Evolutionary conservation across 371 early-diverging fungal species (phyloP).

Genomic region (Rhizomucor pusillus): DNA sequence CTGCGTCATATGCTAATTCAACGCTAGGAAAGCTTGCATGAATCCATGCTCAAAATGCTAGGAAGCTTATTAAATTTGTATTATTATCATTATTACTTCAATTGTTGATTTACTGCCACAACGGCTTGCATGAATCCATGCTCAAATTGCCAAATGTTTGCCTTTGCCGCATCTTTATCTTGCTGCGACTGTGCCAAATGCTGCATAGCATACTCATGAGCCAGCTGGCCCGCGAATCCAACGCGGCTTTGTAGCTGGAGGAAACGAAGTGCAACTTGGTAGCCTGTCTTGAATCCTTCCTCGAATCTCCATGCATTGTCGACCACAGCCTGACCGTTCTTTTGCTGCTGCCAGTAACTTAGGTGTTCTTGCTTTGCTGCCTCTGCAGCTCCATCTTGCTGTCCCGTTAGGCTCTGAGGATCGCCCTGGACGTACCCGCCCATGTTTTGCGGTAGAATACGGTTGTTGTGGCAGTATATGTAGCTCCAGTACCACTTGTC

Average conservation of each 20-base stretch:
- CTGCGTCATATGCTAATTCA: too few species aligned
- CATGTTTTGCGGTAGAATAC: slow-evolving; percentile 6
- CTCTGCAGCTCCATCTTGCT: neutral
- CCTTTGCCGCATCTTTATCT: slow-evolving; percentile 4
- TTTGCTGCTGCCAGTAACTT: slow-evolving; percentile 8
- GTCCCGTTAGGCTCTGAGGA: neutral
- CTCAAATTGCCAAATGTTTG: slow-evolving; percentile 24
- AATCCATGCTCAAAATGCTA: neutral
- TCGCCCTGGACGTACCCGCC: slow-evolving; percentile 4
- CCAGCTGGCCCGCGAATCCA: slow-evolving; percentile 23
- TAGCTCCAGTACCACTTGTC: slow-evolving; percentile 32
- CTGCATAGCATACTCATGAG: slow-evolving; percentile 15
- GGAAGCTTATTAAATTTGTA: neutral
- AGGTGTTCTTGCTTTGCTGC: slow-evolving; percentile 8
- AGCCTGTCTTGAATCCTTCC: slow-evolving; percentile 19
- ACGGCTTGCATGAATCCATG: slow-evolving; percentile 25
- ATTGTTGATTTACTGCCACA: slow-evolving; percentile 7
- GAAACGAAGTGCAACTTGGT: slow-evolving; percentile 21
- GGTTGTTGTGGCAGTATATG: slow-evolving; percentile 23
- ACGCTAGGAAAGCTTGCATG: neutral
- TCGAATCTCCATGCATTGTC: slow-evolving; percentile 14
- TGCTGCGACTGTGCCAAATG: slow-evolving; percentile 3
- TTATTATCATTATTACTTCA: neutral
- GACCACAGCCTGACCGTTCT: neutral
- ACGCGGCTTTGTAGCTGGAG: slow-evolving; percentile 11